These are phyloP conservation scores for Gloeostereum incarnatum DNA, from an alignment of 768 basidiomycete genomes.

Conservation along the genomic window DNA sequence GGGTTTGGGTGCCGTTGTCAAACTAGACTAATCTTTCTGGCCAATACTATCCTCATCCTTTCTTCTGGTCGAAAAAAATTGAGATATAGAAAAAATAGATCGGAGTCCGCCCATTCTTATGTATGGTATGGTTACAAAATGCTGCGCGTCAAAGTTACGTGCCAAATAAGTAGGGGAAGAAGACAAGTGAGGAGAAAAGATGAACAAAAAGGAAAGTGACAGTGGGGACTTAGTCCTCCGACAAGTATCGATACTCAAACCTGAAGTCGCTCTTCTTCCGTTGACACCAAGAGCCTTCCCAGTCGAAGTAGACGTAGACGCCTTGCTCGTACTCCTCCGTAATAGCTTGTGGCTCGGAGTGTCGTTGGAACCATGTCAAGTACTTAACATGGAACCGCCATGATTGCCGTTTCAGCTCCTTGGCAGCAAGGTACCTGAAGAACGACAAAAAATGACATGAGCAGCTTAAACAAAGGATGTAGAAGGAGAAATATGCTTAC, in stretches of 20 bases:
- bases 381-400: conserved; percentile 99
- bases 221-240: conserved; percentile 59
- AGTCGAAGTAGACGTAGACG: conserved; percentile 98
- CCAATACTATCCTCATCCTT: conserved; percentile 11
- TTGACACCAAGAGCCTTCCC: conserved; percentile 99
- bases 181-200: conserved; percentile 6
- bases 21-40: conserved; percentile 54
- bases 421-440: conserved; percentile 84
- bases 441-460: conserved; percentile 4
- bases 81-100: neutral
- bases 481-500: conserved; percentile 34
- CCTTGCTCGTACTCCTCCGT: conserved; percentile 99
- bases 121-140: no score
- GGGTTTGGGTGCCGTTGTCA: conserved; percentile 79
- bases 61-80: conserved; percentile 6
- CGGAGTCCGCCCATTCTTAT: no score
- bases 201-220: conserved; percentile 1
- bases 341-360: conserved; percentile 96
- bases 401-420: conserved; percentile 93
- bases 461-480: neutral
- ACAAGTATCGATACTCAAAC: conserved; percentile 92
- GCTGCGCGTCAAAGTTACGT: no score
- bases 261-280: conserved; percentile 97
- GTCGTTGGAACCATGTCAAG: conserved; percentile 98
- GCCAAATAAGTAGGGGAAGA: conserved; percentile 9